Evolutionary conservation across 495 filamentous ascomycete genomes (phyloP).

Genomic region (Terfezia claveryi): DNA sequence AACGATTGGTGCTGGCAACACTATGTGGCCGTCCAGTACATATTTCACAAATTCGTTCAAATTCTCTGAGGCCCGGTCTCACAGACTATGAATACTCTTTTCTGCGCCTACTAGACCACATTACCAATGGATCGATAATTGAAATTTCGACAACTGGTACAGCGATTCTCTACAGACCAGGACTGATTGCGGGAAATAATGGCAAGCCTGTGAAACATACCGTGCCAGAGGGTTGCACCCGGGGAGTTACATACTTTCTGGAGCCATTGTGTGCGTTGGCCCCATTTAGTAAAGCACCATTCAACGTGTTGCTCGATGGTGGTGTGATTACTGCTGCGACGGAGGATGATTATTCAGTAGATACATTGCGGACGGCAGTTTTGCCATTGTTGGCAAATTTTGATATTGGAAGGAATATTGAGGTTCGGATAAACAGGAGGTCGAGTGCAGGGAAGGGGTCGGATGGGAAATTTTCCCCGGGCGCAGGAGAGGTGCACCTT

Average conservation of each 20-base stretch:
- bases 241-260: slow-evolving; percentile 83
- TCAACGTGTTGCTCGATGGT: slow-evolving; percentile 75
- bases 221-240: slow-evolving; percentile 45
- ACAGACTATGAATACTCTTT: slow-evolving; percentile 85
- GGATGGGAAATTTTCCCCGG: slow-evolving; percentile 43
- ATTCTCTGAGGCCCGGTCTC: slow-evolving; percentile 70
- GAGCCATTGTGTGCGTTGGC: slow-evolving; percentile 74
- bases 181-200: slow-evolving; percentile 53
- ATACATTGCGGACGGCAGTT: slow-evolving; percentile 81
- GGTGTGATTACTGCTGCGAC: slow-evolving; percentile 88
- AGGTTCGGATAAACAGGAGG: slow-evolving; percentile 58
- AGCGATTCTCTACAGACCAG: slow-evolving; percentile 71
- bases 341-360: slow-evolving; percentile 56
- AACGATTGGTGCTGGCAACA: slow-evolving; percentile 73
- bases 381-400: slow-evolving; percentile 77
- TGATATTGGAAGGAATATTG: slow-evolving; percentile 64
- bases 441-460: slow-evolving; percentile 54
- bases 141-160: slow-evolving; percentile 93
- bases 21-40: slow-evolving; percentile 74
- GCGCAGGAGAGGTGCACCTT: slow-evolving; percentile 78
- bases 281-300: slow-evolving; percentile 70
- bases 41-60: slow-evolving; percentile 78
- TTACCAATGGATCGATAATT: slow-evolving; percentile 88
- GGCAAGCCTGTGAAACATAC: slow-evolving; percentile 59
- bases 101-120: slow-evolving; percentile 73